Conservation (phyloP, 1,139 yeast species). For the Pichia sp. region DNA sequence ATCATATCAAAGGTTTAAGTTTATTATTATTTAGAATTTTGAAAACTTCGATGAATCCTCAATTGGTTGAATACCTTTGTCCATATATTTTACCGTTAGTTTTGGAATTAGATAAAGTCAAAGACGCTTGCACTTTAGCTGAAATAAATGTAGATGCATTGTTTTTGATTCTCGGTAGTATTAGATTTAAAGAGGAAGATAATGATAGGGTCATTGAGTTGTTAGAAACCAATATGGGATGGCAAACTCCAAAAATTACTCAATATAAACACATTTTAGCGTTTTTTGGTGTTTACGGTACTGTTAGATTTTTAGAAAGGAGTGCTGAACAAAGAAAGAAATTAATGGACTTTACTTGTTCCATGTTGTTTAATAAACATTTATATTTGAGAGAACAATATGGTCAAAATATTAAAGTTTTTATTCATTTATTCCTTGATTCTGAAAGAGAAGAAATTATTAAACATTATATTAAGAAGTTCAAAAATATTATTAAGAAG, state of each 20-base stretch:
- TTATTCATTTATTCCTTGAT: slow-evolving; percentile 71
- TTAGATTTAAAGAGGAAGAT: slow-evolving; percentile 19
- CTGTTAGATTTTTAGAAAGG: slow-evolving; percentile 61
- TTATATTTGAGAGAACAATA: slow-evolving; percentile 76
- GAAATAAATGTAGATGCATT: slow-evolving; percentile 33
- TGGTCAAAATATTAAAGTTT: slow-evolving; percentile 70
- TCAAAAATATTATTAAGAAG: slow-evolving; percentile 33
- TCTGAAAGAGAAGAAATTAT: slow-evolving; percentile 43
- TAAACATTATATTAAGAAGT: slow-evolving; percentile 33
- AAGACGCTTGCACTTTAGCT: slow-evolving; percentile 79
- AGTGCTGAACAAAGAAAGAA: slow-evolving; percentile 41
- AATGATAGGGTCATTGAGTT: slow-evolving; percentile 41
- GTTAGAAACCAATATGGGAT: slow-evolving; percentile 41
- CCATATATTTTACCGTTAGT: slow-evolving; percentile 64
- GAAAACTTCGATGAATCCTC: slow-evolving; percentile 37
- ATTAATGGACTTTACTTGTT: slow-evolving; percentile 49
- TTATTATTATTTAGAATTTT: slow-evolving; percentile 32
- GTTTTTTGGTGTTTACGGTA: slow-evolving; percentile 69
- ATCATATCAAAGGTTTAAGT: slow-evolving; percentile 36
- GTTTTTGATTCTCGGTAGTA: slow-evolving; percentile 23
- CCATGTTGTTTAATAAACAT: slow-evolving; percentile 53
- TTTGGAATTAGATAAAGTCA: slow-evolving; percentile 57
- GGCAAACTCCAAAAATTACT: slow-evolving; percentile 48
- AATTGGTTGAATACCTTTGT: slow-evolving; percentile 37
- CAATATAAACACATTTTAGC: slow-evolving; percentile 65